These are phyloP conservation scores for Globisporangium paroecandrum DNA, from an alignment of 352 stramenopile species.

Conservation along the genomic window DNA sequence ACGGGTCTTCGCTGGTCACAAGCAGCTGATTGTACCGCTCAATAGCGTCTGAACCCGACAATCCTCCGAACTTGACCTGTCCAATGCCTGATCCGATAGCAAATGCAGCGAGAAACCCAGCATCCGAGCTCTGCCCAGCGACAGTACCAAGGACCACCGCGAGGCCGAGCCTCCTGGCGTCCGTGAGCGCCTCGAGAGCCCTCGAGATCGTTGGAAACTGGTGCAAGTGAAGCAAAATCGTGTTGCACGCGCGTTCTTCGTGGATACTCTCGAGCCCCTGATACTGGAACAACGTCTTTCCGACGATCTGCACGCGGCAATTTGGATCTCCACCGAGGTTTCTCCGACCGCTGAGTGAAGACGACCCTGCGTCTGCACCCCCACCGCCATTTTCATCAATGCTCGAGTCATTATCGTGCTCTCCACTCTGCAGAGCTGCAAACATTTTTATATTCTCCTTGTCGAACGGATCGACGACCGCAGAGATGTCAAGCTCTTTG, in stretches of 20 bases:
- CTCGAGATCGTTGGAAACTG: conserved; percentile 53
- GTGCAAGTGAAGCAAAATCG: conserved; percentile 46
- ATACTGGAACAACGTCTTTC: conserved; percentile 26
- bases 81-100: conserved; percentile 49
- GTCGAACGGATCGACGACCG: conserved; percentile 66
- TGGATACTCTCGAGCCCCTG: conserved; percentile 40
- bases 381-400: not conserved
- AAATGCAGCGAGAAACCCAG: conserved; percentile 42
- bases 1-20: conserved; percentile 34
- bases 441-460: conserved; percentile 51
- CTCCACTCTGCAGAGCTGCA: conserved; percentile 33
- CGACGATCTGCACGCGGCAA: conserved; percentile 51
- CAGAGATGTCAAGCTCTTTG: conserved; percentile 46
- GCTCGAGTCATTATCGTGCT: conserved; percentile 33
- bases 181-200: conserved; percentile 36
- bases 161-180: conserved; percentile 50
- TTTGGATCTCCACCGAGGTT: conserved; percentile 41
- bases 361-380: not conserved
- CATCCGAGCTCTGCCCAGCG: conserved; percentile 26
- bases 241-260: conserved; percentile 61
- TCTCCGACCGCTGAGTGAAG: not conserved
- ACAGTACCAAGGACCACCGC: conserved; percentile 48
- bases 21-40: conserved; percentile 62
- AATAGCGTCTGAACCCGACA: conserved; percentile 36
- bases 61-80: conserved; percentile 72